Evolutionary conservation across 257 asterid species (phyloP), one percentile per base, ranked within the genome.

Genomic region (Eucommia ulmoides): DNA sequence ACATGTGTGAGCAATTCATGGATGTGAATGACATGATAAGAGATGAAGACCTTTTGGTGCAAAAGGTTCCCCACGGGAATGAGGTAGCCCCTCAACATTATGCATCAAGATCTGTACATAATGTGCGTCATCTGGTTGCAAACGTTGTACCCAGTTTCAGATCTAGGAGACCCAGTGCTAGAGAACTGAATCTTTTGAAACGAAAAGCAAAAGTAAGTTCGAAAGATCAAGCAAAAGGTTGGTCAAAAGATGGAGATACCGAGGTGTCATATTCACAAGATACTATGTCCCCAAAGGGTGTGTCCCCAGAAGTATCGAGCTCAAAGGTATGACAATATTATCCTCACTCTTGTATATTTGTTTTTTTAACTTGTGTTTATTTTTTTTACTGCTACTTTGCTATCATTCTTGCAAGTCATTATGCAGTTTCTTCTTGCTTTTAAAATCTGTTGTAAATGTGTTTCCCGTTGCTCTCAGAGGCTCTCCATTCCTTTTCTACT

Each of bases 151-250:
- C 96, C 53, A 68, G 78, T 64, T 75, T 79, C 44, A 83, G 87
- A 69, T 79, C 95, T 50, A 69, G 96, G 72, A 73, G 96, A 76
- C 96, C 96, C 57, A 91, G 99, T 83, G 96, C 99, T 41, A 76
- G 99, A 70, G 99, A 91, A 65, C 67, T 91, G 58, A 91, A 91
- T 79, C 84, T 91, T 62, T 65, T 91, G 69, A 91, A 91, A 66
- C 80, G 99, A 38, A 86, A 86, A 74, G 99, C 99, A 23, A 91
- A 83, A 73, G 74, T 56, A 70, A 77, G 58, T 63, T 82, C 85
- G 17, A 91, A 91, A 70, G 99, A 91, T 63, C 99, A 83, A 60
- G 54, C 84, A 24, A 91, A 86, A 59, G 86, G 79, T 24, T 83
- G 96, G 89, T 44, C 85, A 3, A 86, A 81, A 72, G 94, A 86